Conservation (phyloP, 2,329 filamentous ascomycete genomes). For the Pseudocercospora crystallina region DNA sequence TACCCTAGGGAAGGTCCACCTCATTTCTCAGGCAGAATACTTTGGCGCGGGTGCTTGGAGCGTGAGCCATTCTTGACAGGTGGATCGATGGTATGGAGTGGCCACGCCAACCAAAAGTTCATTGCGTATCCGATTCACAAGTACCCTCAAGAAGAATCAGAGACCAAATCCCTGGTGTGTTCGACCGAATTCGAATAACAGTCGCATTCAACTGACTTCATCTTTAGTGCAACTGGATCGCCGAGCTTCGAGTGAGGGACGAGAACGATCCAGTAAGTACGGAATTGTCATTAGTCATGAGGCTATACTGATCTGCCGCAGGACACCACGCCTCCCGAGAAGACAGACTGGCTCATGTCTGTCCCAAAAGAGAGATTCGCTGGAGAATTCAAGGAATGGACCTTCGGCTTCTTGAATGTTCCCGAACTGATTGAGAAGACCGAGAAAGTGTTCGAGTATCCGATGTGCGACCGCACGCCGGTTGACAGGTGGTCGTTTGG, state of each 20-base stretch:
- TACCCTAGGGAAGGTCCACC: slow-evolving; percentile 48
- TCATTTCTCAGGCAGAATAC: slow-evolving; percentile 47
- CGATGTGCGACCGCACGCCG: slow-evolving; percentile 49
- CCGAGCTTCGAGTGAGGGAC: slow-evolving; percentile 44
- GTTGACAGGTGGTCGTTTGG: slow-evolving; percentile 43
- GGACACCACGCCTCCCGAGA: slow-evolving; percentile 44
- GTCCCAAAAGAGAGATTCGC: slow-evolving; percentile 44
- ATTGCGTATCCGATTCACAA: slow-evolving; percentile 49
- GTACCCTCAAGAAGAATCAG: slow-evolving; percentile 26
- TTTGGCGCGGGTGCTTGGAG: slow-evolving; percentile 48
- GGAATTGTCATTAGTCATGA: too few species aligned
- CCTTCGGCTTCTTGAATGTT: slow-evolving; percentile 45
- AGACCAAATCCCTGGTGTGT: slow-evolving; percentile 37
- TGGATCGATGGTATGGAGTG: slow-evolving; percentile 48
- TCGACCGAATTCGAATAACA: too few species aligned
- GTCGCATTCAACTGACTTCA: too few species aligned
- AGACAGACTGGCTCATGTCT: slow-evolving; percentile 46
- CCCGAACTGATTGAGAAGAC: slow-evolving; percentile 45
- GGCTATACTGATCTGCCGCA: too few species aligned
- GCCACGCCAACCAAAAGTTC: slow-evolving; percentile 50
- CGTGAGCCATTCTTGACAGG: slow-evolving; percentile 44
- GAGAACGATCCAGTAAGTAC: slow-evolving; percentile 38
- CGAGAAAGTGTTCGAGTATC: slow-evolving; percentile 47
- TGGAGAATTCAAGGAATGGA: slow-evolving; percentile 43
- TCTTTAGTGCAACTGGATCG: slow-evolving; percentile 43